Evolutionary conservation across 352 stramenopile species (phyloP).

Genomic region (Phytophthora ramorum): DNA sequence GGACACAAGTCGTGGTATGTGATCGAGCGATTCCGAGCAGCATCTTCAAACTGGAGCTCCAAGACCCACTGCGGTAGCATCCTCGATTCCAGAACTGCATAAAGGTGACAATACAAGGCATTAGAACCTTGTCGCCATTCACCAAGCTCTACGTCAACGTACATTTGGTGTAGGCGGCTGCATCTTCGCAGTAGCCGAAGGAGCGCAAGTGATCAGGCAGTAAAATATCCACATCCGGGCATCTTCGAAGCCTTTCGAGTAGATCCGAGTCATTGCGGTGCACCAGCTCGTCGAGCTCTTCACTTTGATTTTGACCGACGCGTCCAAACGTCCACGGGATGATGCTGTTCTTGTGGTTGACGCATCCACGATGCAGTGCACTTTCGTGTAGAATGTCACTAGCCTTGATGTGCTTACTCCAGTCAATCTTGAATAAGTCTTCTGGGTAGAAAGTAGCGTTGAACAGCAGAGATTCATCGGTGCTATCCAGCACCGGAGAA

Average conservation of each 20-base stretch:
- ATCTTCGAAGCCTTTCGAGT: conserved; percentile 54
- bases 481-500: conserved; percentile 17
- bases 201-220: conserved; percentile 41
- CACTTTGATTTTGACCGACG: conserved; percentile 17
- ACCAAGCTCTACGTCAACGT: conserved; percentile 1
- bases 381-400: conserved; percentile 50
- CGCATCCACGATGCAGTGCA: conserved; percentile 44
- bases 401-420: conserved; percentile 28
- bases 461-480: conserved; percentile 11
- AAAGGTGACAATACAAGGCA: not conserved
- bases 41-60: conserved; percentile 30
- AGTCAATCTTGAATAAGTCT: conserved; percentile 39
- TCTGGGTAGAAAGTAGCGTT: conserved; percentile 49
- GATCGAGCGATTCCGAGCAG: conserved; percentile 15
- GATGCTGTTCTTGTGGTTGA: conserved; percentile 47
- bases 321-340: conserved; percentile 57
- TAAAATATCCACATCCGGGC: conserved; percentile 62
- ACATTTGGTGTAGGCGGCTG: conserved; percentile 66
- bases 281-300: conserved; percentile 25
- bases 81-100: conserved; percentile 39
- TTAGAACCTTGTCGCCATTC: not conserved
- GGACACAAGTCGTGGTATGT: conserved; percentile 58
- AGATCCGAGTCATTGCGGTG: conserved; percentile 42
- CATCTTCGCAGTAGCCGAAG: conserved; percentile 72
- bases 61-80: conserved; percentile 48